These are phyloP conservation scores for Brassica napus DNA, from an alignment of 345 rosid species.

Conservation along the genomic window Da-Ae NC_063439.1:12812001-12812500, in stretches of 20 bases:
- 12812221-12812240: neutral
- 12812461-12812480: slow-evolving; percentile 50
- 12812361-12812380: slow-evolving; percentile 91
- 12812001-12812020: slow-evolving; percentile 11
- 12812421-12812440: slow-evolving; percentile 66
- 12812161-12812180: slow-evolving; percentile 32
- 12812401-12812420: slow-evolving; percentile 47
- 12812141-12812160: neutral
- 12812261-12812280: slow-evolving; percentile 5
- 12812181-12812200: slow-evolving; percentile 16
- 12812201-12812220: neutral
- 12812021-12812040: slow-evolving; percentile 24
- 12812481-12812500: slow-evolving; percentile 60
- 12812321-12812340: slow-evolving; percentile 2
- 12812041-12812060: slow-evolving; percentile 3
- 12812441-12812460: slow-evolving; percentile 56
- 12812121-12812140: slow-evolving; percentile 27
- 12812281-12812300: neutral
- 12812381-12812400: slow-evolving; percentile 51
- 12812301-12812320: neutral
- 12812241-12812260: neutral
- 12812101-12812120: slow-evolving; percentile 20
- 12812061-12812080: neutral
- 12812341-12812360: slow-evolving; percentile 57
- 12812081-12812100: slow-evolving; percentile 11